Percentiles rank a stretch among this genome's conserved stretches.
These are phyloP conservation scores for Nicotiana undulata DNA, from an alignment of 257 asterid species.

Conservation along the genomic window DNA sequence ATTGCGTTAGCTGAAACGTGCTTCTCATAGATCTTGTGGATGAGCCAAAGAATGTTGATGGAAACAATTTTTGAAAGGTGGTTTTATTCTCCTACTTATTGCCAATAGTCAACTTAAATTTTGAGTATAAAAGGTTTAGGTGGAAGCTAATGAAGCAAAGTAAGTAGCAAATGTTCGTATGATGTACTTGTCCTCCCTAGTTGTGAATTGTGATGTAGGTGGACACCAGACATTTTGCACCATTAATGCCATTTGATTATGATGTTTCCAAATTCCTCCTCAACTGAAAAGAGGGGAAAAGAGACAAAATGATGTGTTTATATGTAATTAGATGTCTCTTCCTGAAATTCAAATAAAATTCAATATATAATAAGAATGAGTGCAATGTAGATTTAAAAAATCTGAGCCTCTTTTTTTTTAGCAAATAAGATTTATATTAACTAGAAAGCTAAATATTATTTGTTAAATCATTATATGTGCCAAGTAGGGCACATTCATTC, in stretches of 20 bases:
- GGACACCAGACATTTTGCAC: not conserved
- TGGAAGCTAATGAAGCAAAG: not conserved
- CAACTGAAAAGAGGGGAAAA: not conserved
- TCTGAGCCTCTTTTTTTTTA: no score
- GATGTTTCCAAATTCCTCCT: not conserved
- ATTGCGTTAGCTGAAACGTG: not conserved
- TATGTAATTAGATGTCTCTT: no score
- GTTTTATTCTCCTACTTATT: not conserved
- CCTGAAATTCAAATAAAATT: no score
- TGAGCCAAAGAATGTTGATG: not conserved
- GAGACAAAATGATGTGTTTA: not conserved
- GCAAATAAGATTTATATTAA: no score
- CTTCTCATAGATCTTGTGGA: not conserved
- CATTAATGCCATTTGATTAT: not conserved
- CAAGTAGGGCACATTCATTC: no score
- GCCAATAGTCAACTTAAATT: not conserved
- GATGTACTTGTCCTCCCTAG: not conserved
- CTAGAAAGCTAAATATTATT: no score
- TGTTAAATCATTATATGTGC: no score
- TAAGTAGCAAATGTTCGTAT: not conserved
- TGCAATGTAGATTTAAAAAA: no score
- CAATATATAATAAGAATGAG: no score
- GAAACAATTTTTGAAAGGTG: not conserved
- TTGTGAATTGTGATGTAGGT: not conserved
- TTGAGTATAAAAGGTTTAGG: not conserved